Evolutionary conservation across 192 early-diverging fungal species (phyloP).

Genomic region (Podila verticillata): DNA sequence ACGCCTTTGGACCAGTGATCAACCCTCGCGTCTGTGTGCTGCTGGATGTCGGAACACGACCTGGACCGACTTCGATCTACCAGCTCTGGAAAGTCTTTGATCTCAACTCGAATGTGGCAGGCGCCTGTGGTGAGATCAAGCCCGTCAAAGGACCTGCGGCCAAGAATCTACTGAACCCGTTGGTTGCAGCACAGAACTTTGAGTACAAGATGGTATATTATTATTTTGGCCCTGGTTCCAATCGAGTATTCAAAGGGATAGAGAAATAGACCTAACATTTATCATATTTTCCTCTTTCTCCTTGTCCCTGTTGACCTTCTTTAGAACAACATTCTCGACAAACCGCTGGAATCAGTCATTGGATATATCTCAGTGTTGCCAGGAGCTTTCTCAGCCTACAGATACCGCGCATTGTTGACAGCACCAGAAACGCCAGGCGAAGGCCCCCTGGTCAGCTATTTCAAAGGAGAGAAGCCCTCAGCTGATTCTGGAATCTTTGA

Average conservation of each 20-base stretch:
- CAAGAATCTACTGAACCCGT: constrained; percentile 72
- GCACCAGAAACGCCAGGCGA: constrained; percentile 62
- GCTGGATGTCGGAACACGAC: constrained; percentile 80
- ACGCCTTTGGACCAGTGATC: constrained; percentile 71
- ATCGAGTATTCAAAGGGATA: background rate
- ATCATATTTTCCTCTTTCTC: background rate
- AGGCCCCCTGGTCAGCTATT: constrained; percentile 73
- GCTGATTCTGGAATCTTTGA: constrained; percentile 58
- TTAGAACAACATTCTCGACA: constrained; percentile 77
- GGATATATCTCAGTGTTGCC: constrained; percentile 87
- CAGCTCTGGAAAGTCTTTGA: constrained; percentile 73
- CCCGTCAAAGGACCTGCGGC: constrained; percentile 59
- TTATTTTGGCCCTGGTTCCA: background rate
- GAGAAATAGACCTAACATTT: background rate
- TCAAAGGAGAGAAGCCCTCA: constrained; percentile 68
- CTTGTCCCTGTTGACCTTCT: background rate
- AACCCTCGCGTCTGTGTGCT: constrained; percentile 76
- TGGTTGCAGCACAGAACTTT: constrained; percentile 82
- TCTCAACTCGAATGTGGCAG: constrained; percentile 71
- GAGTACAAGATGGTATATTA: constrained; percentile 75
- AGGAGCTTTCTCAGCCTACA: constrained; percentile 83
- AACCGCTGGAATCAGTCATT: constrained; percentile 77
- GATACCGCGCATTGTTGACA: constrained; percentile 70
- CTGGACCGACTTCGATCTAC: constrained; percentile 62
- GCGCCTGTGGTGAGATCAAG: constrained; percentile 85